Base-by-base conservation (phyloP, 371 early-diverging fungal genomes). In the Syncephalastrum monosporum region DNA sequence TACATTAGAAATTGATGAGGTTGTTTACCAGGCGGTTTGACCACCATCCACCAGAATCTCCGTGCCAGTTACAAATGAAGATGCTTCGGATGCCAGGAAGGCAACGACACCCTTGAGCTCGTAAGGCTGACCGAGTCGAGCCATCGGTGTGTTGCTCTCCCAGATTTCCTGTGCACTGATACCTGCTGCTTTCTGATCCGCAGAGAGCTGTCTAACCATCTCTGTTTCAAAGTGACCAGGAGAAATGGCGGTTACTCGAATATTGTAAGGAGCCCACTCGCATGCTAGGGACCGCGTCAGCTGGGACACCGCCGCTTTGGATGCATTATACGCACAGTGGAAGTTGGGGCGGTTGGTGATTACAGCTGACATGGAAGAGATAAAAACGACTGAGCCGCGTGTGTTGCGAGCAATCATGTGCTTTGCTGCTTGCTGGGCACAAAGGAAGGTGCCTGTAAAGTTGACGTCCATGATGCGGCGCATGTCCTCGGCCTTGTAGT, bases 181-280 rank as follows among this genome's bases (percentile, higher is more conserved):
- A 21, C 72, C 75, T 33, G 56, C 50, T 38, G 59, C 62, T 13
- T 72, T 72, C 51, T 65, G 60, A 13, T 75, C 57, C 0, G 52
- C 68, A 7, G 72, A 49, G 10, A 75, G 33, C 15, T 59, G 53
- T 27, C 60, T 58, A 27, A 67, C 72, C 67, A 75, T 68, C 2
- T 27, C 71, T 2, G 73, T 75, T 5, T 70, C 76, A 64, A 75
- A 72, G 55, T 72, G 72, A 19, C 71, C 73, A 15, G 76, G 73
- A 7, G 71, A 68, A 21, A 75, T 66, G 46, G 71, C 55, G 17
- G 68, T 68, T 1, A 75, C 76, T 5, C 77, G 68, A 33, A 77
- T 74, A 17, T 68, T 63, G 49, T 74, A 59, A n/a, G 62, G 68
- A n/a, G 75, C 75, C 75, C 78, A 77, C 52, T 77, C 75, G 53